Percentiles rank a stretch among this genome's conserved stretches.
Conservation (phyloP, 441 rosid genomes). For the Breynia disticha region DNA sequence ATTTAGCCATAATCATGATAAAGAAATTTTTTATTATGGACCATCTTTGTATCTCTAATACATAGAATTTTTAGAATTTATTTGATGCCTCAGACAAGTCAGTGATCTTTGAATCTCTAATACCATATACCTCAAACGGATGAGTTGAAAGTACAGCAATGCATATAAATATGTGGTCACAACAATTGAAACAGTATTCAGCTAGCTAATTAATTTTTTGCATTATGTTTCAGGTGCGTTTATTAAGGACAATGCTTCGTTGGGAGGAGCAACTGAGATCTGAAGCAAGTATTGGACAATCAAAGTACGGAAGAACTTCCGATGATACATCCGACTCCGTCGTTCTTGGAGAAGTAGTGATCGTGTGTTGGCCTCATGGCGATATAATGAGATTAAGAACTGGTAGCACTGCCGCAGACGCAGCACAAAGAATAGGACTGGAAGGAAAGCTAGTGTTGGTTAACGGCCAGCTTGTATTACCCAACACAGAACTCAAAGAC, state of each 20-base stretch:
- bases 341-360: conserved; percentile 49
- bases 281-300: conserved; percentile 30
- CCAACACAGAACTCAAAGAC: conserved; percentile 59
- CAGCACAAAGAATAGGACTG: conserved; percentile 52
- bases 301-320: conserved; percentile 14
- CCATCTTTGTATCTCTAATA: no score
- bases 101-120: no score
- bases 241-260: conserved; percentile 62
- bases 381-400: conserved; percentile 56
- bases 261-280: conserved; percentile 64
- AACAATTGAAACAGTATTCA: no score
- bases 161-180: no score
- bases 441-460: conserved; percentile 57
- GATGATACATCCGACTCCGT: conserved; percentile 13
- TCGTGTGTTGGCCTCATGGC: conserved; percentile 57
- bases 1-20: no score
- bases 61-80: no score
- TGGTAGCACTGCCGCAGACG: conserved; percentile 77
- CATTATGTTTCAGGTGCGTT: conserved; percentile 31
- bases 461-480: conserved; percentile 52
- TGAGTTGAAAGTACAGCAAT: no score
- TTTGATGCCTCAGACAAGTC: no score
- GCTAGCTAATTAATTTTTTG: neutral
- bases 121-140: no score
- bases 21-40: no score